Evolutionary conservation across 2,329 filamentous ascomycete genomes (phyloP).

Genomic region (Alternaria gansuensis): DNA sequence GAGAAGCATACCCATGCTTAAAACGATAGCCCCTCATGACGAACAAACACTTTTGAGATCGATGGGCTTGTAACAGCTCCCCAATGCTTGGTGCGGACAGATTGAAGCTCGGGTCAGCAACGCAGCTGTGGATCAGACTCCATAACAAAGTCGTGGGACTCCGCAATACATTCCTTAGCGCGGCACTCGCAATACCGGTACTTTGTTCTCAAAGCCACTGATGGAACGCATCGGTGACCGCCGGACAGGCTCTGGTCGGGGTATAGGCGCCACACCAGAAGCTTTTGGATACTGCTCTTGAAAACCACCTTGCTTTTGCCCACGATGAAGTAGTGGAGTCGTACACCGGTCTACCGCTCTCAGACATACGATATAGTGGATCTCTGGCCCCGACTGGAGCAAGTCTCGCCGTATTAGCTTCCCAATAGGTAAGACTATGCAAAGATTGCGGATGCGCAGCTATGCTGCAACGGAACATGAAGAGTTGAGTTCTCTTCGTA

Average conservation of each 20-base stretch:
- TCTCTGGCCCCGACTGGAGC: conserved; percentile 14
- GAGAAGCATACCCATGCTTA: neutral
- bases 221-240: neutral
- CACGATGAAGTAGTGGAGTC: neutral
- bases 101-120: conserved; percentile 12
- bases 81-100: conserved; percentile 12
- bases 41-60: conserved; percentile 9
- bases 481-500: neutral
- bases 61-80: conserved; percentile 20
- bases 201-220: conserved; percentile 7
- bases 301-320: neutral
- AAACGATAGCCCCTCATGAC: neutral
- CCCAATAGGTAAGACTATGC: neutral
- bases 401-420: neutral
- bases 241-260: conserved; percentile 6
- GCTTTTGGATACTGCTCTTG: neutral
- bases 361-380: conserved; percentile 16
- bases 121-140: conserved; percentile 6
- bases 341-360: conserved; percentile 16
- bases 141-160: conserved; percentile 14
- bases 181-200: conserved; percentile 11
- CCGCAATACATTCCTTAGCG: conserved; percentile 5
- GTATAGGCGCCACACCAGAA: neutral
- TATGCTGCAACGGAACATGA: neutral
- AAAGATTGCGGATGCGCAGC: neutral